Evolutionary conservation across 2,329 filamentous ascomycete genomes (phyloP), one percentile per base, ranked within the genome.

Genomic region (Aspergillus hortae): DNA sequence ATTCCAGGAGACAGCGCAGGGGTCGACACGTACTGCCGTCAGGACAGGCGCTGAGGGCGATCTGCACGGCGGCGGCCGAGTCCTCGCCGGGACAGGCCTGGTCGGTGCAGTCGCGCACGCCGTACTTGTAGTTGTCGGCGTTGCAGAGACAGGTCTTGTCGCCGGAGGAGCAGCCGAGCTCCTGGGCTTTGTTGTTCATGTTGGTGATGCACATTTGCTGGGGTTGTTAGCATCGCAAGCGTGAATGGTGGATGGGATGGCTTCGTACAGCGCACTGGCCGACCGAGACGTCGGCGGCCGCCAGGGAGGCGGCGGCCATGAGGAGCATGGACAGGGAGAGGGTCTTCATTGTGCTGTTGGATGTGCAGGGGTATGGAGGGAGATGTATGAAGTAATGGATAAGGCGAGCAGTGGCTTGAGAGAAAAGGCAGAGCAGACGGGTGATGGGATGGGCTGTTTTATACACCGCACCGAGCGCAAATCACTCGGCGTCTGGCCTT

Each of bases 101-200:
- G 14, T 57, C 43, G 38, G 72, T 72, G 67, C 76, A 79, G 63
- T 79, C 76, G 35, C 69, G 73, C 44, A 79, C 67, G 52, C 76
- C 76, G 54, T 65, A 72, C 27, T 60, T 52, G 61, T 77, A 77
- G 67, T 78, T 56, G 19, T 56, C 30, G 48, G 62, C 70, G 33
- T 58, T 63, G 67, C 75, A 77, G 40, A 74, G 65, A 58, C 76
- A 78, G 25, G 49, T 48, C 41, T 67, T 42, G 55, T 78, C 72
- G 42, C 57, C 60, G 23, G 56, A 36, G 21, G 59, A 56, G 63
- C 76, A 78, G 45, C 72, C 71, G n/a, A 78, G 61, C 4, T 66
- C 59, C 3, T 53, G 30, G 41, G 72, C 73, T 61, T 69, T 65
- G 48, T 54, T 62, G 54, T 72, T 64, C 74, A 78, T 77, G 65